Conservation (phyloP, 306 rosid species). For the Quercus berberidifolia region DNA sequence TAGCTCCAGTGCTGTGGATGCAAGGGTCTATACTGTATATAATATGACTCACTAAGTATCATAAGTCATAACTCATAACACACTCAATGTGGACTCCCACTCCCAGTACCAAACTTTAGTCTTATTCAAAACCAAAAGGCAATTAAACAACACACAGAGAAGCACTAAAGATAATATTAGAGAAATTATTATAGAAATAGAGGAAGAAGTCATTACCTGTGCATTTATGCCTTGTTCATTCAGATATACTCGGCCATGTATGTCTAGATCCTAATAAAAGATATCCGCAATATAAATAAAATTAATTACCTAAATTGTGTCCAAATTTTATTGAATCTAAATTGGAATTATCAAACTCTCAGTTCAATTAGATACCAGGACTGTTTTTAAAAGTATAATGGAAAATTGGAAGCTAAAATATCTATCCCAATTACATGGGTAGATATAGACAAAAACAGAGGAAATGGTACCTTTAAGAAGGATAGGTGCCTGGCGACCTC, state of each 20-base stretch:
- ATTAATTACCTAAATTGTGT: no score
- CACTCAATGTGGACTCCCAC: not conserved
- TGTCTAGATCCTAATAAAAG: conserved; percentile 56
- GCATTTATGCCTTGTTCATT: conserved; percentile 92
- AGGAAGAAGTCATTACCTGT: conserved; percentile 54
- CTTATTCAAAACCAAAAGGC: no score
- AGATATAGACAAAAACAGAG: not conserved
- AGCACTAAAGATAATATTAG: not conserved
- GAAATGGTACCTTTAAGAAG: conserved; percentile 48
- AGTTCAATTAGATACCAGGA: no score
- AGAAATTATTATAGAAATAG: not conserved
- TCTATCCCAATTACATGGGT: no score
- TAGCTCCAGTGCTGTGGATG: no score
- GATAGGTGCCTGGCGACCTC: conserved; percentile 64
- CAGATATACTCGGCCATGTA: conserved; percentile 73
- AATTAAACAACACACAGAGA: not conserved
- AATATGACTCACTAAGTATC: not conserved
- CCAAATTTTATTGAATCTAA: no score
- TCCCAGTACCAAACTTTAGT: not conserved
- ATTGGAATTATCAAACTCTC: no score
- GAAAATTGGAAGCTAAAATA: no score
- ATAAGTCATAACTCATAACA: not conserved
- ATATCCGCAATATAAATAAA: not conserved
- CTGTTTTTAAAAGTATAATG: no score
- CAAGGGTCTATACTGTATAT: not conserved